A percentile compares a stretch with the other conserved stretches of the same genome.
Evolutionary conservation across 2,329 filamentous ascomycete genomes (phyloP).

Genomic region (Colletotrichum cuscutae): DNA sequence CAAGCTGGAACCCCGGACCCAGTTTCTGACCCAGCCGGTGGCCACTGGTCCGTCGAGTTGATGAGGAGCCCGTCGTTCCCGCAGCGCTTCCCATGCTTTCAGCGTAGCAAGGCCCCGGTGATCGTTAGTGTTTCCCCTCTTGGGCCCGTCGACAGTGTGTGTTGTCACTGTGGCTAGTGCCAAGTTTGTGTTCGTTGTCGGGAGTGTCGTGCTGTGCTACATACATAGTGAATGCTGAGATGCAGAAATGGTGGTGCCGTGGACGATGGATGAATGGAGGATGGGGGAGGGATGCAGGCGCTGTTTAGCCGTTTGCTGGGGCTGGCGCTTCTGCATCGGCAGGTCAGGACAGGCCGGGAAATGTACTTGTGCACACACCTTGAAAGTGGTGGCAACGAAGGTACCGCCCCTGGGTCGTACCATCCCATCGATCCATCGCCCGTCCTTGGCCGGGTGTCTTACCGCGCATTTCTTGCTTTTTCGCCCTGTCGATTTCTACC

Average conservation of each 20-base stretch:
- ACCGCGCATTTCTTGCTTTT: conserved; percentile 30
- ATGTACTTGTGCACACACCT: background rate
- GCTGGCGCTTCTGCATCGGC: conserved; percentile 19
- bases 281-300: background rate
- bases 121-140: background rate
- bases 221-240: background rate
- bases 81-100: conserved; percentile 24
- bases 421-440: conserved; percentile 26
- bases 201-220: background rate
- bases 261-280: background rate
- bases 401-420: conserved; percentile 14
- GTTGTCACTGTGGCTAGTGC: background rate
- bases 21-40: background rate
- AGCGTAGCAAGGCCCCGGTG: background rate
- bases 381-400: background rate
- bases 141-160: background rate
- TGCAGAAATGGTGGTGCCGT: background rate
- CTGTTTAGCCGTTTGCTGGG: conserved; percentile 25
- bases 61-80: conserved; percentile 19
- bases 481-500: conserved; percentile 20
- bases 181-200: background rate
- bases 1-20: conserved; percentile 10
- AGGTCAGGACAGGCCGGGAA: background rate
- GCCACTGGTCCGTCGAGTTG: conserved; percentile 3
- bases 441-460: conserved; percentile 8